phyloP scores from a whole-genome alignment of 2,329 filamentous ascomycete species.

The Colletotrichum horii region DNA sequence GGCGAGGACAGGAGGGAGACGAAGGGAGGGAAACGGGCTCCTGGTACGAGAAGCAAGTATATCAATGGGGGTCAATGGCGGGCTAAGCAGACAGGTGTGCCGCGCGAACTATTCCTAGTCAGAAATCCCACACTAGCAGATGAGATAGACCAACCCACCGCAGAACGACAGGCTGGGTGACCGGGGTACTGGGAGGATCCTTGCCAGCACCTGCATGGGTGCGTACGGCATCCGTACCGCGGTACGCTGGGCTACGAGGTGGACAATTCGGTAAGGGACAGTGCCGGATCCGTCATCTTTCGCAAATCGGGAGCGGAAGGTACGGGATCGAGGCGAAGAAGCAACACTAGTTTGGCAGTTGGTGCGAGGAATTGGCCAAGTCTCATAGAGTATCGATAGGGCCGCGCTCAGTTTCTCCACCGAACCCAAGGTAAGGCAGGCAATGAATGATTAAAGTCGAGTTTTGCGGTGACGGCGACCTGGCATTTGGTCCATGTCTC shows the following conservation, averaged over 20 bases:
- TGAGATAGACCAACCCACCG: constrained; percentile 1
- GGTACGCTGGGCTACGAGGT: background rate
- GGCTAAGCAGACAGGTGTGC: constrained; percentile 8
- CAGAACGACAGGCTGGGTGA: constrained; percentile 4
- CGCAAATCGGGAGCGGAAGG: background rate
- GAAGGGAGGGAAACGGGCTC: background rate
- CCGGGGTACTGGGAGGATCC: constrained; percentile 14
- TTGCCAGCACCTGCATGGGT: constrained; percentile 10
- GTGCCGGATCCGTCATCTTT: background rate
- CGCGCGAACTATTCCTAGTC: constrained; percentile 17
- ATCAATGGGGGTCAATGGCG: background rate
- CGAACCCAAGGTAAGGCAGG: background rate
- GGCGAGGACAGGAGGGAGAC: background rate
- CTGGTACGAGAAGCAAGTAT: background rate
- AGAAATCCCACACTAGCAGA: constrained; percentile 16
- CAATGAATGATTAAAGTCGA: background rate
- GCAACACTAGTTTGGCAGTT: background rate
- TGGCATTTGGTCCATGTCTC: background rate
- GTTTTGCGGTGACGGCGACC: background rate
- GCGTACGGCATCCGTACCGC: background rate
- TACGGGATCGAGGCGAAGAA: background rate
- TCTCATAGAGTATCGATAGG: background rate
- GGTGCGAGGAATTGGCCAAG: background rate
- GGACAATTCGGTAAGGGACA: background rate
- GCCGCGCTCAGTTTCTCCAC: background rate